Base-by-base conservation (phyloP, 108 stramenopile genomes). In the Cyclostephanos invisitatus region DNA sequence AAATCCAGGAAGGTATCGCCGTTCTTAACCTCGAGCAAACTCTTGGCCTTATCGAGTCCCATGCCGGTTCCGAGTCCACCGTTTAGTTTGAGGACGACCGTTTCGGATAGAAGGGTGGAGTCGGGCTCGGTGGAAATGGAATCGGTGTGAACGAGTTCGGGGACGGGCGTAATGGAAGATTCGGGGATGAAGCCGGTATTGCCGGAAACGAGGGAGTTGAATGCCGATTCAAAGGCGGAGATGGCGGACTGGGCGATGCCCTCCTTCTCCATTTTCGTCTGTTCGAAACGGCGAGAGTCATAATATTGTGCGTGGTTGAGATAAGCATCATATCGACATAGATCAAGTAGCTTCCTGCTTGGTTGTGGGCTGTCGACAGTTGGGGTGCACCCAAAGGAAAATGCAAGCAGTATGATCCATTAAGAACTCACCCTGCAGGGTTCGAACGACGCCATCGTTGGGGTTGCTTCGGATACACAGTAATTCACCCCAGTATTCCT, bases 1-100 rank as follows among this genome's bases (percentile, higher is more conserved):
- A 99, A 83, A 75, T 99, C 99, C 57, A 99, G 83, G 84, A 99
- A 99, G 48, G 97, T 99, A 70, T 98, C 96, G 22, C 89, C 91
- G 38, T 92, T 95, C 88, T 99, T 98, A 53, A 99, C 98, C 62
- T 91, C 92, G 8, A 99, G 79, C 50, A 98, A 75, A 21, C 92
- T 94, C 93, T 99, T 99, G 67, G 99, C 97, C 81, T 98, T 97
- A 78, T 99, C 98, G 24, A 99, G 84, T 46, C 99, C 99, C 99
- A 99, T 99, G 44, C 94, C 95, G 22, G 99, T 99, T 67, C 99
- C 99, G 12, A 99, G 90, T 27, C 99, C 99, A 36, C 99, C 99
- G 81, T 99, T 99, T 64, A 99, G 90, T 84, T 99, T 98, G 46
- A 99, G 85, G 15, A 99, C 95, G 48, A 98, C 99, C 6, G 98